These are phyloP conservation scores for Pilaira anomala DNA, from an alignment of 192 early-diverging fungal species.

Conservation along the genomic window DNA sequence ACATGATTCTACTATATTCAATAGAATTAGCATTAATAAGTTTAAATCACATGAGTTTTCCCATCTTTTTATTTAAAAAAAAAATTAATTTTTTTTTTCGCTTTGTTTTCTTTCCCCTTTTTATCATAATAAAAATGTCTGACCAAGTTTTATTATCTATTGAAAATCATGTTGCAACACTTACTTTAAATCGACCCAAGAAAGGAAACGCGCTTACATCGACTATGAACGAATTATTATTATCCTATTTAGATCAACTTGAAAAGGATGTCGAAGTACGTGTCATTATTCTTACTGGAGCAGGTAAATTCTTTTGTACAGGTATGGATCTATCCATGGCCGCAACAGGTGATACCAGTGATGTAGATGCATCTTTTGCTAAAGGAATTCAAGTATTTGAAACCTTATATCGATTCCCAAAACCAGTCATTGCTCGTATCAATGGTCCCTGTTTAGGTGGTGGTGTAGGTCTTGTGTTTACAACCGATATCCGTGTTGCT, in stretches of 20 bases:
- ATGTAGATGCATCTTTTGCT: constrained; percentile 25
- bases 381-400: constrained; percentile 42
- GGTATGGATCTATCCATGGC: constrained; percentile 56
- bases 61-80: too few species aligned
- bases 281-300: constrained; percentile 55
- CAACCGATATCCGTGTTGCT: constrained; percentile 55
- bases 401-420: constrained; percentile 41
- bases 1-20: too few species aligned
- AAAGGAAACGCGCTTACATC: constrained; percentile 52
- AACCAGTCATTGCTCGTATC: constrained; percentile 52
- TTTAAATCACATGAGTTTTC: too few species aligned
- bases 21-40: too few species aligned
- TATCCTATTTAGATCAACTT: constrained; percentile 39
- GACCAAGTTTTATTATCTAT: constrained; percentile 16
- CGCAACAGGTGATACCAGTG: constrained; percentile 4
- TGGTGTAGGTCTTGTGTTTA: constrained; percentile 54
- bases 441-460: constrained; percentile 67
- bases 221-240: constrained; percentile 43
- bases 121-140: constrained; percentile 7
- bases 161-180: constrained; percentile 40
- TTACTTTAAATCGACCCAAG: constrained; percentile 51
- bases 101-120: background rate
- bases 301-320: constrained; percentile 63
- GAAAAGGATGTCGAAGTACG: constrained; percentile 45
- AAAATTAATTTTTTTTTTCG: too few species aligned